Percentiles rank a stretch among this genome's conserved stretches.
Conservation (phyloP, 2,329 filamentous ascomycete genomes). For the Phyllosticta paracitricarpa region DNA sequence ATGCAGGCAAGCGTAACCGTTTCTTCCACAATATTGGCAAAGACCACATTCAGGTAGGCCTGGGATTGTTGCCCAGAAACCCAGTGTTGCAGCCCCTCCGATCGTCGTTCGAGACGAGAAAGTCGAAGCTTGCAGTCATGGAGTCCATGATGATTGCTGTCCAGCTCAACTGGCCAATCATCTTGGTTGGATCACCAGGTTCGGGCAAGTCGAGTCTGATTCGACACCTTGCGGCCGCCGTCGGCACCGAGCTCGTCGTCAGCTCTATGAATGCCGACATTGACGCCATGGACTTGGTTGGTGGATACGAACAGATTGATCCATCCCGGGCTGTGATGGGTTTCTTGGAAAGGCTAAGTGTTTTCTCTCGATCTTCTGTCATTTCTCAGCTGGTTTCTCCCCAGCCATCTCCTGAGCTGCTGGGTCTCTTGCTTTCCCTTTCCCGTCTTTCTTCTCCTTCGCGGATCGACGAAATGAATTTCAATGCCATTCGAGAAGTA, state of each 20-base stretch:
- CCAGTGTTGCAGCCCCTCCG: slow-evolving; percentile 11
- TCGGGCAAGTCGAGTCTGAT: slow-evolving; percentile 79
- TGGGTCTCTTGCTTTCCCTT: slow-evolving; percentile 2
- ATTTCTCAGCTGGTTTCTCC: slow-evolving; percentile 10
- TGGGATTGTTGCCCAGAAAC: slow-evolving; percentile 60
- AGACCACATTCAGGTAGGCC: slow-evolving; percentile 64
- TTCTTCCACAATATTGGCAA: slow-evolving; percentile 63
- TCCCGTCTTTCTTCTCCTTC: not conserved
- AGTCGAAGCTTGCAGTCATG: slow-evolving; percentile 56
- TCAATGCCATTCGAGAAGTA: not conserved
- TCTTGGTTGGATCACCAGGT: slow-evolving; percentile 76
- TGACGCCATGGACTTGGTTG: slow-evolving; percentile 93
- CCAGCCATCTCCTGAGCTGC: not conserved
- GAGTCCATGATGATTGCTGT: slow-evolving; percentile 84
- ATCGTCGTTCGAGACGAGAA: slow-evolving; percentile 11
- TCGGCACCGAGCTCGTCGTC: slow-evolving; percentile 66
- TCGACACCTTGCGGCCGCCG: slow-evolving; percentile 66
- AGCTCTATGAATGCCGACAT: slow-evolving; percentile 91
- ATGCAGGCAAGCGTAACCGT: slow-evolving; percentile 30
- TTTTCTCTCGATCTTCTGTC: slow-evolving; percentile 43
- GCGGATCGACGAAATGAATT: not conserved
- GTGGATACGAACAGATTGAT: slow-evolving; percentile 92
- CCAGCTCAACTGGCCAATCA: slow-evolving; percentile 77
- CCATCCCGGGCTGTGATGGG: slow-evolving; percentile 60
- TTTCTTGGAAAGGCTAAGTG: slow-evolving; percentile 44